A percentile compares a stretch with the other conserved stretches of the same genome.
Conservation (phyloP, 1,284 basidiomycete species). For the Pseudozyma flocculosa region DNA sequence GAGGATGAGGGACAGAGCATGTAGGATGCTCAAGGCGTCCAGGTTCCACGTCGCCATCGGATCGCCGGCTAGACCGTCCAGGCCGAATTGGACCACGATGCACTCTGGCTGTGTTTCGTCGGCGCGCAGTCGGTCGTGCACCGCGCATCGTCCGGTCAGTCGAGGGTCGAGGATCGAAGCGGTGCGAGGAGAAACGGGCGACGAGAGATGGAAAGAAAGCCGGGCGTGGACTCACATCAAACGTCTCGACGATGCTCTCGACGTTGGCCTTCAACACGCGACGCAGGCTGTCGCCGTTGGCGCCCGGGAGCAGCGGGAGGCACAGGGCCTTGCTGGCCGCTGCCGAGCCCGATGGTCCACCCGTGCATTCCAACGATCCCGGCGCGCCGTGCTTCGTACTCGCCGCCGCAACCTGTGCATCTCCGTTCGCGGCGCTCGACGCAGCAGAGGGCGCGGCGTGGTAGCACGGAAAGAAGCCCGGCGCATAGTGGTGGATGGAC, state of each 20-base stretch:
- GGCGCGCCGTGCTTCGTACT: conserved; percentile 5
- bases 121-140: too few relatives aligned
- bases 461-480: conserved; percentile 75
- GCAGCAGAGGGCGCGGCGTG: not conserved
- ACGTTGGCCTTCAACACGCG: conserved; percentile 15
- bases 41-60: conserved; percentile 71
- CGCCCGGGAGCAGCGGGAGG: conserved; percentile 26
- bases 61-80: conserved; percentile 81
- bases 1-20: conserved; percentile 4
- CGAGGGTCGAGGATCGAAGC: too few relatives aligned
- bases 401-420: too few relatives aligned
- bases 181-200: too few relatives aligned
- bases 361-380: conserved; percentile 17
- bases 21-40: conserved; percentile 62
- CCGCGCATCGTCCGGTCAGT: too few relatives aligned
- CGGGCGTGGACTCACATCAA: too few relatives aligned
- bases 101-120: conserved; percentile 66
- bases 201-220: too few relatives aligned
- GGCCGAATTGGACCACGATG: conserved; percentile 80
- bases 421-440: too few relatives aligned
- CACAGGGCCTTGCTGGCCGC: conserved; percentile 14
- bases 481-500: conserved; percentile 77
- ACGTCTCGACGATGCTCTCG: conserved; percentile 67
- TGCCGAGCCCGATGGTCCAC: conserved; percentile 1
- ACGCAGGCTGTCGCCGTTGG: conserved; percentile 12